These are phyloP conservation scores for Sporothrix euskadiensis DNA, from an alignment of 2,329 filamentous ascomycete genomes.

Conservation along the genomic window DNA sequence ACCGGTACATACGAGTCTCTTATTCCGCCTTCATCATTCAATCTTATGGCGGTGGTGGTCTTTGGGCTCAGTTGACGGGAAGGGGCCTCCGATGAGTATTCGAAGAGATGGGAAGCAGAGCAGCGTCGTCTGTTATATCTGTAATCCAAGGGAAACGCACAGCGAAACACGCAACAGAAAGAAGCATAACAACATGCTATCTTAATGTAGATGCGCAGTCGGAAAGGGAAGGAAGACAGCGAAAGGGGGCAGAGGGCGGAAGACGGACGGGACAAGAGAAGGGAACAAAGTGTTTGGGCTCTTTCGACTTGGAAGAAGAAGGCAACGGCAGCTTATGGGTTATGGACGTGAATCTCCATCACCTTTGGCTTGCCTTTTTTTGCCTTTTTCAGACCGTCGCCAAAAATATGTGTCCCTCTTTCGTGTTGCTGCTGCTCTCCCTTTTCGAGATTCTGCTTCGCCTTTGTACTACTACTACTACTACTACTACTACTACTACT, in stretches of 20 bases:
- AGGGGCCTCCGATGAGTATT: neutral
- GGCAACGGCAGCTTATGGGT: neutral
- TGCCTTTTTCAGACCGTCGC: neutral
- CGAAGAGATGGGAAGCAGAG: neutral
- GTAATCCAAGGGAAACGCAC: neutral
- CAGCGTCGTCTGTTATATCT: neutral
- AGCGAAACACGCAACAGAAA: conserved; percentile 2
- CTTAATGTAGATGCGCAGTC: conserved; percentile 16
- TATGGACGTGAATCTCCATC: neutral
- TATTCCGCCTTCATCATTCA: neutral
- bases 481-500: neutral
- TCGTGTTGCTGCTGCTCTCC: conserved; percentile 15
- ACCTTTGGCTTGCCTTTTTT: neutral
- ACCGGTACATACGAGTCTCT: conserved; percentile 19
- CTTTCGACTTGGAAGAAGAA: neutral
- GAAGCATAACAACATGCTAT: conserved; percentile 9
- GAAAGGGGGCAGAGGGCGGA: conserved; percentile 16
- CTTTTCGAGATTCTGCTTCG: conserved; percentile 16
- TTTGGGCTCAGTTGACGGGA: conserved; percentile 8
- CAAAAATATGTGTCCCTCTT: neutral
- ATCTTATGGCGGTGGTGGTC: conserved; percentile 11
- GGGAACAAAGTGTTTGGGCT: neutral
- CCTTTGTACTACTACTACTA: conserved; percentile 21
- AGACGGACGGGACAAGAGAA: neutral
- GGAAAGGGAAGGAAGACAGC: conserved; percentile 19